A percentile compares a stretch with the other conserved stretches of the same genome.
Evolutionary conservation across 768 basidiomycete genomes (phyloP).

Genomic region (Mycena venus): DNA sequence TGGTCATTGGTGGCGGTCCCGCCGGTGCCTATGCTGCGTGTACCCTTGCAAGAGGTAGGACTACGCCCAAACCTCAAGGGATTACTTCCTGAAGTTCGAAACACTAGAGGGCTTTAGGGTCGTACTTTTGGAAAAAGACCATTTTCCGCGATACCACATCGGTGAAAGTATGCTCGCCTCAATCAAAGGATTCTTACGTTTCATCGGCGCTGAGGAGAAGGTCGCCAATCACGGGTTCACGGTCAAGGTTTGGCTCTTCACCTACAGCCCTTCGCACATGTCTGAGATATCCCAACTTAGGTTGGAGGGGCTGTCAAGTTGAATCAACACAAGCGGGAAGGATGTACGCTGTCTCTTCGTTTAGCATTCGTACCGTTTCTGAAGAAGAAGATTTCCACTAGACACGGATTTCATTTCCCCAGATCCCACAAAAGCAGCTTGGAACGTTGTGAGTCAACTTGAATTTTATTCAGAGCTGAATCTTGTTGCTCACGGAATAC

Average conservation of each 20-base stretch:
- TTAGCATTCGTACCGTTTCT: too few species aligned
- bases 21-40: slow-evolving; percentile 45
- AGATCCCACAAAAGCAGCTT: slow-evolving; percentile 63
- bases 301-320: slow-evolving; percentile 57
- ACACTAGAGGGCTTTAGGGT: slow-evolving; percentile 43
- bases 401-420: slow-evolving; percentile 71
- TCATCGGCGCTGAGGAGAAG: slow-evolving; percentile 52
- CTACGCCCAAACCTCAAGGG: too few species aligned
- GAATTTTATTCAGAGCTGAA: not conserved
- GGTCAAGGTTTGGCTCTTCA: slow-evolving; percentile 42
- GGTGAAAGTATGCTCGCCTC: slow-evolving; percentile 56
- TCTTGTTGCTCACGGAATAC: too few species aligned
- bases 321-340: slow-evolving; percentile 52
- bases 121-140: slow-evolving; percentile 42
- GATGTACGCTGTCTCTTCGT: slow-evolving; percentile 42
- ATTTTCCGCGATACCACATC: slow-evolving; percentile 52
- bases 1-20: slow-evolving; percentile 41
- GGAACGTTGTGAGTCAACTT: slow-evolving; percentile 67
- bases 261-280: not conserved
- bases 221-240: slow-evolving; percentile 48
- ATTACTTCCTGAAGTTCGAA: not conserved
- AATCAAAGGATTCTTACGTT: slow-evolving; percentile 48
- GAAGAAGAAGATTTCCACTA: slow-evolving; percentile 34
- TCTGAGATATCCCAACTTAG: slow-evolving; percentile 35
- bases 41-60: slow-evolving; percentile 28